A percentile compares a stretch with the other conserved stretches of the same genome.
phyloP scores from a whole-genome alignment of 2,329 filamentous ascomycete genomes.

The Cephalotrichum gorgonifer region DNA sequence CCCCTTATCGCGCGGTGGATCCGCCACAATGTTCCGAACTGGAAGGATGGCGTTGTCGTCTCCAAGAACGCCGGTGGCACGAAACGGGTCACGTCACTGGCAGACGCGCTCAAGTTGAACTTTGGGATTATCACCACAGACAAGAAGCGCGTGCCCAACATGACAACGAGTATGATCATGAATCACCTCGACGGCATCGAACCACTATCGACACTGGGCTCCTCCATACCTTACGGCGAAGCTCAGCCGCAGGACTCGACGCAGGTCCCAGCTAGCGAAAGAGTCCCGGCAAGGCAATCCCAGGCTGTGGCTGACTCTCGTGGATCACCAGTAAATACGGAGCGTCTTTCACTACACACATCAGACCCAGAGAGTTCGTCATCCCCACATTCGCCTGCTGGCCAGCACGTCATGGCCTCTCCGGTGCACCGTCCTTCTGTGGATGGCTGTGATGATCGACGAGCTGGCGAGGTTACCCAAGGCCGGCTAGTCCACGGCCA shows the following conservation, averaged over 20 bases:
- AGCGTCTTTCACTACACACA: slow-evolving; percentile 12
- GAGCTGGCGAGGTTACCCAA: slow-evolving; percentile 81
- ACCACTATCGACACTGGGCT: slow-evolving; percentile 30
- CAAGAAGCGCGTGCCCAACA: slow-evolving; percentile 51
- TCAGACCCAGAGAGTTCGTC: slow-evolving; percentile 5
- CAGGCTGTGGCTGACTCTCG: slow-evolving; percentile 28
- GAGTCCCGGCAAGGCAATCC: slow-evolving; percentile 12
- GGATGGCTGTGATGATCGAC: slow-evolving; percentile 63
- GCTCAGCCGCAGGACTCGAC: background rate
- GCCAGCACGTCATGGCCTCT: slow-evolving; percentile 2
- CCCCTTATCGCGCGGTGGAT: slow-evolving; percentile 95
- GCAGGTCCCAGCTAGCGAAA: background rate
- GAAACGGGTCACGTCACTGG: slow-evolving; percentile 90
- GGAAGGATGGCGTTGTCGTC: slow-evolving; percentile 88
- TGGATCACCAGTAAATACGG: slow-evolving; percentile 29
- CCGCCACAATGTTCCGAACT: slow-evolving; percentile 73
- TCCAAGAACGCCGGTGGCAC: slow-evolving; percentile 98
- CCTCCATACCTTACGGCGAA: background rate
- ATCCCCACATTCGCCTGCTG: slow-evolving; percentile 7
- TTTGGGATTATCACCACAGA: slow-evolving; percentile 95
- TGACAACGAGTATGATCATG: slow-evolving; percentile 71
- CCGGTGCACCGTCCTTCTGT: slow-evolving; percentile 9
- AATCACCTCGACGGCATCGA: slow-evolving; percentile 53
- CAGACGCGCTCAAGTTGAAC: slow-evolving; percentile 91
- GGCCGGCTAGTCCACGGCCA: slow-evolving; percentile 88